Base-by-base conservation (phyloP, 768 basidiomycete genomes). In the Gyrodon lividus region DNA sequence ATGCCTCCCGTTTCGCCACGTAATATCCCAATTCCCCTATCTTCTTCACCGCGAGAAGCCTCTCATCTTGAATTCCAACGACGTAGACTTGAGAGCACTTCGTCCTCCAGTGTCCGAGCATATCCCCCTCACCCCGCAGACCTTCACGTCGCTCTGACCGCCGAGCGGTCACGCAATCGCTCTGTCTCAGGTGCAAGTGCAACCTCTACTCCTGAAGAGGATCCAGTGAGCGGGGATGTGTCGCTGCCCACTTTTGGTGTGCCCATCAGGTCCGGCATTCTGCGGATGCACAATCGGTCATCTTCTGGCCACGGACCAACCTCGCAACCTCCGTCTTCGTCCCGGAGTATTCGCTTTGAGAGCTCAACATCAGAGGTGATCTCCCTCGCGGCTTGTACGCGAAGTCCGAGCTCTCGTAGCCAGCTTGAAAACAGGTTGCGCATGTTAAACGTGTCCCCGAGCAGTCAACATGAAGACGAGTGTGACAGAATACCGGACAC, bases 101-200 rank as follows among this genome's bases (percentile, higher is more conserved):
- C 70, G 0, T 40, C 66, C 33, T 50, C 58, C 39, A 57, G 58
- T 40, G 46, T 60, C 22, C 48, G 57, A 42, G 55, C 58, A n/a
- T 63, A 63, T 46, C 63, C 67, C 6, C 77, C 78, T 12, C 64
- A 72, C 44, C 77, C 78, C 9, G 69, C 77, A 35, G 82, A 83
- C 45, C 61, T 78, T 4, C 80, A 83, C 51, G 74, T 69, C 43
- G 70, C 71, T 4, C 58, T 81, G 39, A 69, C 74, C 43, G 64
- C 49, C 50, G 53, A 59, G 50, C 63, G 69, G 34, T 61, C 61
- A 28, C 64, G 76, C 17, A 64, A 73, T 42, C 68, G 66, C 35
- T 71, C 74, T 7, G 65, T 66, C 24, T 68, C 76, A 10, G 68
- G 67, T 35, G 62, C 65, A 8, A 73, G 69, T 30, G 34, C 38